Percentiles rank a stretch among this genome's conserved stretches.
These are phyloP conservation scores for Saccharomycopsis phalli DNA, from an alignment of 1,139 yeast species.

Conservation along the genomic window DNA sequence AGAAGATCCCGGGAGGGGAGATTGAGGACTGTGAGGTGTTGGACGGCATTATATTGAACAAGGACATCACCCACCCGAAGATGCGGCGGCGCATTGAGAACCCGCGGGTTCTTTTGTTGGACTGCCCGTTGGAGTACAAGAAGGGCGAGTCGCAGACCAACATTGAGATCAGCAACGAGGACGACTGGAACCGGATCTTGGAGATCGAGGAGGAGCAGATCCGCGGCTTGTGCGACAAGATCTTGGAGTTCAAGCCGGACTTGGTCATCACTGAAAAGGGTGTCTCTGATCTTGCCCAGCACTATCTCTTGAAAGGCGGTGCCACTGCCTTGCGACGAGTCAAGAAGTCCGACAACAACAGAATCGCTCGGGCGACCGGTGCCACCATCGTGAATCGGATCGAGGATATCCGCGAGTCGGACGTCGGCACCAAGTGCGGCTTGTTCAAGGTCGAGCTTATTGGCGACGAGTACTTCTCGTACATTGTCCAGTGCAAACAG, in stretches of 20 bases:
- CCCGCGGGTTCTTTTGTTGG: constrained; percentile 82
- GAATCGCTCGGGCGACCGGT: constrained; percentile 96
- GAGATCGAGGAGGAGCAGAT: constrained; percentile 99
- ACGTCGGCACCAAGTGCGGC: constrained; percentile 85
- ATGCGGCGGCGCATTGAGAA: constrained; percentile 85
- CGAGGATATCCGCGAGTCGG: constrained; percentile 87
- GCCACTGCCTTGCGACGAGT: constrained; percentile 92
- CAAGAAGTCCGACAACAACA: constrained; percentile 89
- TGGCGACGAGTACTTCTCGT: constrained; percentile 96
- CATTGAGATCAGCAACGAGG: constrained; percentile 92
- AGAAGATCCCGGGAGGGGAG: constrained; percentile 97
- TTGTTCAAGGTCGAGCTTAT: constrained; percentile 86
- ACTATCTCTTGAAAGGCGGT: constrained; percentile 86
- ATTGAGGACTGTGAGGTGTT: constrained; percentile 80
- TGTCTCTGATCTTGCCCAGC: constrained; percentile 96
- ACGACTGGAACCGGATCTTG: constrained; percentile 91
- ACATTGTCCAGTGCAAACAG: constrained; percentile 55
- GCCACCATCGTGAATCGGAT: constrained; percentile 94
- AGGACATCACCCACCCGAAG: constrained; percentile 96
- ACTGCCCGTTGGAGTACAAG: constrained; percentile 96
- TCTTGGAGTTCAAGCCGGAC: constrained; percentile 82
- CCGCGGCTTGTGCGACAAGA: constrained; percentile 73
- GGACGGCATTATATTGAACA: constrained; percentile 88
- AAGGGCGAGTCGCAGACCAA: constrained; percentile 99
- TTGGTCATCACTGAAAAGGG: constrained; percentile 97